Evolutionary conservation across 257 asterid genomes (phyloP).

Genomic region (Datura wrightii): DNA sequence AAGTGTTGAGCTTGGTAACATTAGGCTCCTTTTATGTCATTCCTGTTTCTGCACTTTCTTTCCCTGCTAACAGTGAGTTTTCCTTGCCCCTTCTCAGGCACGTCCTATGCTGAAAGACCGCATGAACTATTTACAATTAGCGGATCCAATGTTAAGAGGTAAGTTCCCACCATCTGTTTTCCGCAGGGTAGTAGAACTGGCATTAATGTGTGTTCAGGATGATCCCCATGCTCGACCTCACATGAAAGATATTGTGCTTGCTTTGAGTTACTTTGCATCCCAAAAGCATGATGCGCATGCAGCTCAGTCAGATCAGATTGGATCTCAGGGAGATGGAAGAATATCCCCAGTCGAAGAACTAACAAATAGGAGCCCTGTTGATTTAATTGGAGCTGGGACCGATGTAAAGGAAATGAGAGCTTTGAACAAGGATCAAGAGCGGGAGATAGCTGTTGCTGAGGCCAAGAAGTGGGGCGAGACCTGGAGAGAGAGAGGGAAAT

Average conservation of each 20-base stretch:
- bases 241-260: slow-evolving; percentile 44
- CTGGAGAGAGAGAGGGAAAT: slow-evolving; percentile 47
- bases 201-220: slow-evolving; percentile 44
- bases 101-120: slow-evolving; percentile 47
- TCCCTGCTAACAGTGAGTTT: not conserved
- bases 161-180: slow-evolving; percentile 37
- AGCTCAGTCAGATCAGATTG: not conserved
- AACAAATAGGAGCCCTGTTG: not conserved
- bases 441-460: slow-evolving; percentile 57
- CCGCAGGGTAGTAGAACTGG: slow-evolving; percentile 45
- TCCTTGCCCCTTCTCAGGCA: slow-evolving; percentile 40
- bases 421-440: slow-evolving; percentile 39
- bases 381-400: not conserved
- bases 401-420: slow-evolving; percentile 15
- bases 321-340: slow-evolving; percentile 15
- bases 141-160: slow-evolving; percentile 46
- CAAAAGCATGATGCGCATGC: slow-evolving; percentile 1
- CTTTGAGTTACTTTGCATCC: slow-evolving; percentile 38
- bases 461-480: slow-evolving; percentile 63
- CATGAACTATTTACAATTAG: slow-evolving; percentile 37
- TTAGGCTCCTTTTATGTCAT: not conserved
- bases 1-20: not conserved
- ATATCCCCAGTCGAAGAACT: not conserved
- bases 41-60: not conserved
- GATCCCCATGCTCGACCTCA: slow-evolving; percentile 42